Conservation (phyloP, 2,329 filamentous ascomycete genomes). For the Paraphoma chrysanthemicola region DNA sequence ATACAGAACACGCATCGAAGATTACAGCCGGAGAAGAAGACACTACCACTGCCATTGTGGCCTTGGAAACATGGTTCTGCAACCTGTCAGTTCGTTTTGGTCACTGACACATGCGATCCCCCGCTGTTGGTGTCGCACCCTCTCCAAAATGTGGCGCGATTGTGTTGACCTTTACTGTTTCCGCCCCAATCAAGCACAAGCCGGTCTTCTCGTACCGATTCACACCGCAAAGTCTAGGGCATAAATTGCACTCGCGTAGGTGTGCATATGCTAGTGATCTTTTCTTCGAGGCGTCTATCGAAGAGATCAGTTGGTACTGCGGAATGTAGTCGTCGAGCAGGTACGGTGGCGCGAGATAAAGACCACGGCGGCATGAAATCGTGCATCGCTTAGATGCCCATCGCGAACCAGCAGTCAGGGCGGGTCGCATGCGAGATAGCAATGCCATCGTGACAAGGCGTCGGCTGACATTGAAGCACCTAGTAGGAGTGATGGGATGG, state of each 20-base stretch:
- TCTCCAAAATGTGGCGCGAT: slow-evolving; percentile 88
- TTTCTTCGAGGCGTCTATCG: slow-evolving; percentile 74
- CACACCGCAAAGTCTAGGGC: slow-evolving; percentile 76
- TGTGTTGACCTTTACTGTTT: slow-evolving; percentile 79
- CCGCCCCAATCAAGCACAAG: slow-evolving; percentile 76
- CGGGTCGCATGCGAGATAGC: slow-evolving; percentile 18
- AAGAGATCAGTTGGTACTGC: slow-evolving; percentile 72
- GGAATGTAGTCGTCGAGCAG: slow-evolving; percentile 77
- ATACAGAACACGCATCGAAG: slow-evolving; percentile 67
- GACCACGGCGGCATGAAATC: slow-evolving; percentile 31
- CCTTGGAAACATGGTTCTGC: slow-evolving; percentile 81
- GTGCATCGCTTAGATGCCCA: background rate
- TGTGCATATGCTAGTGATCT: slow-evolving; percentile 76
- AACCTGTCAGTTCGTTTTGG: slow-evolving; percentile 23
- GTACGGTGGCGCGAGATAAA: slow-evolving; percentile 68
- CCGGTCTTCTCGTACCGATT: slow-evolving; percentile 83
- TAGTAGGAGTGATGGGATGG: background rate
- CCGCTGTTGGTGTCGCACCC: slow-evolving; percentile 25
- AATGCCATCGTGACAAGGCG: slow-evolving; percentile 14
- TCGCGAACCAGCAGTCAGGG: slow-evolving; percentile 5
- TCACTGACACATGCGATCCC: slow-evolving; percentile 27
- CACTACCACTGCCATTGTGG: slow-evolving; percentile 78
- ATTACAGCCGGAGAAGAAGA: slow-evolving; percentile 83
- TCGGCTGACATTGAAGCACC: background rate
- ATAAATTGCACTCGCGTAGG: slow-evolving; percentile 80